phyloP scores from a whole-genome alignment of 495 filamentous ascomycete genomes.

The Hypoxylon rickii region DNA sequence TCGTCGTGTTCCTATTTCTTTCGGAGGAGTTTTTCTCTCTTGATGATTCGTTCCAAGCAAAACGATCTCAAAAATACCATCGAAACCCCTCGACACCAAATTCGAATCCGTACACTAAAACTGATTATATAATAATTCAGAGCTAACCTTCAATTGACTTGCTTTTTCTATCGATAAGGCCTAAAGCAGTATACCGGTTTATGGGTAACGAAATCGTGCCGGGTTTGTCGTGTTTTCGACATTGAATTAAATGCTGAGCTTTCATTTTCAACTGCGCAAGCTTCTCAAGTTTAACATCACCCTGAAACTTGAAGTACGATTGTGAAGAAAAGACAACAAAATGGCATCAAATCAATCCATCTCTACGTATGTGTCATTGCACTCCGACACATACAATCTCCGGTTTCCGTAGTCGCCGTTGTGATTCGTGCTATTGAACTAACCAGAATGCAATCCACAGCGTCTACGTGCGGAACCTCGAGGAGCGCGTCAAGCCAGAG shows the following conservation, averaged over 20 bases:
- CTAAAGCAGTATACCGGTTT: not conserved
- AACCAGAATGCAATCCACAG: slow-evolving; percentile 39
- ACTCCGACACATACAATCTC: slow-evolving; percentile 61
- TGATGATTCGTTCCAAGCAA: too few relatives aligned
- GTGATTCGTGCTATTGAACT: slow-evolving; percentile 9
- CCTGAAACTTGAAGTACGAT: not conserved
- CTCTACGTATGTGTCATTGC: slow-evolving; percentile 69
- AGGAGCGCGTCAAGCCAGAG: slow-evolving; percentile 87
- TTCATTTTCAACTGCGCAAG: not conserved
- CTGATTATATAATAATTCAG: too few relatives aligned
- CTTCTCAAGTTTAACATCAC: too few relatives aligned
- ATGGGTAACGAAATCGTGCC: too few relatives aligned
- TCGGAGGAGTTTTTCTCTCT: too few relatives aligned
- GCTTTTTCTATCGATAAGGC: not conserved
- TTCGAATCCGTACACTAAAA: too few relatives aligned
- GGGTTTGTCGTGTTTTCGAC: too few relatives aligned
- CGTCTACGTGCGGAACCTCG: slow-evolving; percentile 84
- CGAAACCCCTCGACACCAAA: too few relatives aligned
- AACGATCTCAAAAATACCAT: too few relatives aligned
- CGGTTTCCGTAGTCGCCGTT: not conserved
- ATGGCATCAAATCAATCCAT: slow-evolving; percentile 51
- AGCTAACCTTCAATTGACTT: too few relatives aligned
- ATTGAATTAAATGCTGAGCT: too few relatives aligned
- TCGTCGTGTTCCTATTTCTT: too few relatives aligned
- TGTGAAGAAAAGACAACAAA: slow-evolving; percentile 12